These are phyloP conservation scores for Fragosphaeria purpurea DNA, from an alignment of 2,329 filamentous ascomycete species.

Conservation along the genomic window DNA sequence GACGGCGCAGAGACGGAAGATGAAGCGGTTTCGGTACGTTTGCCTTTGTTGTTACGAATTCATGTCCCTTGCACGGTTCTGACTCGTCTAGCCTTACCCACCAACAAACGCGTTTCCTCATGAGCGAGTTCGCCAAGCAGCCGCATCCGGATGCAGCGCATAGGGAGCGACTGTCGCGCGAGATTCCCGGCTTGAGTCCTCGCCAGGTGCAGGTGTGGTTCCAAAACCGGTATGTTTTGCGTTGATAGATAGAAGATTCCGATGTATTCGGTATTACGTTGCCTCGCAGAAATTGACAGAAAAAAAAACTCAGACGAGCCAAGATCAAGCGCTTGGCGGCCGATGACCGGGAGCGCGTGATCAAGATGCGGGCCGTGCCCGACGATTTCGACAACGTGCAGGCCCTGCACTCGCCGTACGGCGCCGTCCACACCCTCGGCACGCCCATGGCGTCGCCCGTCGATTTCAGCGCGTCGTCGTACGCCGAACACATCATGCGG, in stretches of 20 bases:
- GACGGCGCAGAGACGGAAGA: constrained; percentile 49
- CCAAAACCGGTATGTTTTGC: constrained; percentile 69
- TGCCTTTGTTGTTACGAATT: background rate
- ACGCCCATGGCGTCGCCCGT: constrained; percentile 38
- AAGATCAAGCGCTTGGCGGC: constrained; percentile 62
- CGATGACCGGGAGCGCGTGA: constrained; percentile 61
- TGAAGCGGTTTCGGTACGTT: constrained; percentile 65
- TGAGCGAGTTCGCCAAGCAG: constrained; percentile 94
- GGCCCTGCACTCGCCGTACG: constrained; percentile 57
- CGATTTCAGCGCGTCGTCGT: constrained; percentile 38
- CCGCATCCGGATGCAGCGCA: constrained; percentile 89
- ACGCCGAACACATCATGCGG: constrained; percentile 52
- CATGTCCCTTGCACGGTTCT: background rate
- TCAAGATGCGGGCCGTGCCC: constrained; percentile 61
- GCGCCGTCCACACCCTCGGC: constrained; percentile 45
- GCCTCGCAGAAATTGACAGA: background rate
- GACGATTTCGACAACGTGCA: constrained; percentile 63
- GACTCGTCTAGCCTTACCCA: constrained; percentile 62
- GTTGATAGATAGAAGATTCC: background rate
- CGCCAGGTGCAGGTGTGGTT: constrained; percentile 98
- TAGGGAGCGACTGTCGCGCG: constrained; percentile 72
- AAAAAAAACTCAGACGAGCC: constrained; percentile 40
- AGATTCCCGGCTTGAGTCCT: constrained; percentile 85
- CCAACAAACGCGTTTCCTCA: constrained; percentile 92
- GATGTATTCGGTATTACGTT: no score